Evolutionary conservation across 805 yeast species (phyloP), one percentile per base, ranked within the genome.

Genomic region (Candida xyloterini): DNA sequence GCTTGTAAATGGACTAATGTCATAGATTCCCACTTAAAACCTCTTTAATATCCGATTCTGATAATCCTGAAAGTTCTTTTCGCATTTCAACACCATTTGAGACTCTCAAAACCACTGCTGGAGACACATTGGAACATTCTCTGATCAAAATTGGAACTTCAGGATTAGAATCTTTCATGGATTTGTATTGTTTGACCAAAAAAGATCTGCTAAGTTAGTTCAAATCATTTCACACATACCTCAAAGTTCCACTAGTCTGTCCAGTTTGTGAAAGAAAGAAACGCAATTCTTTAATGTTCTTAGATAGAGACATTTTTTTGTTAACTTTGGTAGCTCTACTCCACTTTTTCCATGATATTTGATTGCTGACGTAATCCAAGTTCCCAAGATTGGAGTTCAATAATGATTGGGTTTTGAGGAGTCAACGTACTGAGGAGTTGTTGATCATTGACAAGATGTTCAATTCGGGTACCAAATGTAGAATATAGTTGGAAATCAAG

Each of bases 221-320:
- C n/a, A n/a, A n/a, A n/a, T n/a, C n/a, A n/a, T n/a, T 18, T 23
- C n/a, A 11, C 10, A 48, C 52, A 36, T 39, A 48, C 78, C 73
- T 78, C 52, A 85, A 68, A 7, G 84, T 78, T 8, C 67, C 70
- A 10, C 90, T 77, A 5, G 86, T 77, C 47, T 78, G 77, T n/a
- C 84, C 84, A n/a, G 81, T 73, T 63, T 84, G 93, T 23, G 88
- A 81, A 48, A 86, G 70, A 57, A 86, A 88, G 65, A 85, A 83
- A 63, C 95, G 76, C 56, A 87, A 71, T 69, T 87, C 95, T 59
- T 73, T 84, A 49, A 86, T 73, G 9, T 84, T 74, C 24, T 65
- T 60, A n/a, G 81, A 76, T 13, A 37, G 15, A 25, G 60, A 38
- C 30, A 52, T 54, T 24, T 50, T 25, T 3, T 9, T 10, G n/a